Conservation (phyloP, 139 green algal genomes). For the Zygnema circumcarinatum region DNA sequence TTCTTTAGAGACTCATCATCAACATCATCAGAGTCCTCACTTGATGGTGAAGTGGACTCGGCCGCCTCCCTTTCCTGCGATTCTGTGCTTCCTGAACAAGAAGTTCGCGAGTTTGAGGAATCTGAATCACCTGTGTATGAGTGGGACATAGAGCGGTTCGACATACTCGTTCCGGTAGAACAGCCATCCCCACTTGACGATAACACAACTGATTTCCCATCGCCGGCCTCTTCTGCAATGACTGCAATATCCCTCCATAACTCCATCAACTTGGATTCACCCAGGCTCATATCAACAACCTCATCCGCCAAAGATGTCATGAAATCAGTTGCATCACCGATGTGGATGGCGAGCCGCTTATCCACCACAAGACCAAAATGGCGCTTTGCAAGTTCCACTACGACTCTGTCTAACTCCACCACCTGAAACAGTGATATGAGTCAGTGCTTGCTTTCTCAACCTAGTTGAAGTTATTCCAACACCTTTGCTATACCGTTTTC, state of each 20-base stretch:
- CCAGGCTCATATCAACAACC: background rate
- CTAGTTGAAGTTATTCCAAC: too few species aligned
- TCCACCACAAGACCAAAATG: slow-evolving; percentile 25
- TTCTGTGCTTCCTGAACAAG: too few species aligned
- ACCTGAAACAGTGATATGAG: slow-evolving; percentile 13
- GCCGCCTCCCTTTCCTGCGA: too few species aligned
- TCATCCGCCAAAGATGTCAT: background rate
- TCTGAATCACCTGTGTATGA: too few species aligned
- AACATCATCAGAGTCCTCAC: too few species aligned
- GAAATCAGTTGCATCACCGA: slow-evolving; percentile 9
- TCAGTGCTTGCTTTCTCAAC: too few species aligned
- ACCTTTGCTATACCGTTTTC: too few species aligned
- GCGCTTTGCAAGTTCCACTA: slow-evolving; percentile 3
- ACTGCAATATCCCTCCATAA: background rate
- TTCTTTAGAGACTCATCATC: too few species aligned
- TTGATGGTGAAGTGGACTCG: too few species aligned
- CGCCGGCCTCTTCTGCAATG: background rate
- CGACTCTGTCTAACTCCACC: slow-evolving; percentile 38
- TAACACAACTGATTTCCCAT: background rate
- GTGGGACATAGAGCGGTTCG: too few species aligned
- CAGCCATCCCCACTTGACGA: background rate
- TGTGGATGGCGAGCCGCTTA: background rate
- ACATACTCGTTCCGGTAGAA: too few species aligned
- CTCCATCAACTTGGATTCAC: background rate
- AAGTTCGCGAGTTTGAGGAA: too few species aligned